Evolutionary conservation across 2,329 filamentous ascomycete species (phyloP).

Genomic region (Colletotrichum camelliae): DNA sequence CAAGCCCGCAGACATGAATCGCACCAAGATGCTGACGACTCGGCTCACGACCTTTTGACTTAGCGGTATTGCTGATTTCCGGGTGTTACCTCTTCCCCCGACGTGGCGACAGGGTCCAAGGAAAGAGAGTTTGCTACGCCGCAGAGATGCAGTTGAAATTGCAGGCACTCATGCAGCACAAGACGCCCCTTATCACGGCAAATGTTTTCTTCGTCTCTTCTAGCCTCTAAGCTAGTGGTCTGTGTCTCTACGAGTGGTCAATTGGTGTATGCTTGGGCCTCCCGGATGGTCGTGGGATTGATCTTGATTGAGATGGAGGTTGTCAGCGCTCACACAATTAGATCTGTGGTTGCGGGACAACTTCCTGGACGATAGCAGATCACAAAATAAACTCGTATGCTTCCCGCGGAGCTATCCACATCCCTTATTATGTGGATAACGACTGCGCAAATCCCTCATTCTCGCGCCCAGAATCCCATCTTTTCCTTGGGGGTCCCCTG

Average conservation of each 20-base stretch:
- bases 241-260: background rate
- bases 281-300: background rate
- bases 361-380: background rate
- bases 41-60: background rate
- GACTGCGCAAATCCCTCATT: background rate
- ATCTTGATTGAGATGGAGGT: background rate
- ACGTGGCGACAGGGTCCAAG: background rate
- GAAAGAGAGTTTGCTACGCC: background rate
- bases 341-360: background rate
- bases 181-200: background rate
- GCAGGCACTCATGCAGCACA: background rate
- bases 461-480: background rate
- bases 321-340: background rate
- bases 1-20: background rate
- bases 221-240: background rate
- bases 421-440: constrained; percentile 11
- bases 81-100: background rate
- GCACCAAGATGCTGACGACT: background rate
- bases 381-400: background rate
- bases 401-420: background rate
- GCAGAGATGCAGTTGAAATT: background rate
- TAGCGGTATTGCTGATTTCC: background rate
- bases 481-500: background rate
- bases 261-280: background rate
- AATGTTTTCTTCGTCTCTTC: background rate